phyloP scores from a whole-genome alignment of 1,284 basidiomycete species.

The Takashimella tepidaria region DNA sequence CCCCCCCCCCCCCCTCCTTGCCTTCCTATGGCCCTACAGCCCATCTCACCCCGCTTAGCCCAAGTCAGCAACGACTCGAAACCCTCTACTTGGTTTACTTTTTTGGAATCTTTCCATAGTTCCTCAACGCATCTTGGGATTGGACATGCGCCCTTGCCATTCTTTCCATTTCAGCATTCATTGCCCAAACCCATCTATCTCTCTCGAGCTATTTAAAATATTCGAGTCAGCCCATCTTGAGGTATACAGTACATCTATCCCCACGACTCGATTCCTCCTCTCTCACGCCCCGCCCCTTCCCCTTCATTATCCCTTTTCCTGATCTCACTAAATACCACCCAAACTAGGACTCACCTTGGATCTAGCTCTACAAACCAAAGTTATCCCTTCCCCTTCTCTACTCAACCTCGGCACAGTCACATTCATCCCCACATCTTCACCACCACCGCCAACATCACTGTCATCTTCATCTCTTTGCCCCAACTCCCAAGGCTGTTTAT shows the following conservation, averaged over 20 bases:
- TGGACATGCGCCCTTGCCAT: constrained; percentile 30
- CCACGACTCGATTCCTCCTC: no score
- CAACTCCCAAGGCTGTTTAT: constrained; percentile 35
- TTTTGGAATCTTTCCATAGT: constrained; percentile 28
- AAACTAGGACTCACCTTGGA: constrained; percentile 46
- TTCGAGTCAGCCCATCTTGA: not conserved
- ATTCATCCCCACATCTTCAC: not conserved
- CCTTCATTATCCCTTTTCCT: not conserved
- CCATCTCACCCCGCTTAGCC: no score
- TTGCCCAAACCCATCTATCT: constrained; percentile 47
- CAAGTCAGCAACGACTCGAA: no score
- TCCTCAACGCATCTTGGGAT: constrained; percentile 28
- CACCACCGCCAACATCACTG: not conserved
- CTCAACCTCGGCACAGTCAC: constrained; percentile 27
- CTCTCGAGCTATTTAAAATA: constrained; percentile 38
- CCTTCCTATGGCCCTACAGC: not conserved
- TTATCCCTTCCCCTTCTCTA: constrained; percentile 19
- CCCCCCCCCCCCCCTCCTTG: not conserved
- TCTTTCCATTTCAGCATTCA: constrained; percentile 46
- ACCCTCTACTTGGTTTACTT: not conserved
- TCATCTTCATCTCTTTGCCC: constrained; percentile 10
- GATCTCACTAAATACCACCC: not conserved
- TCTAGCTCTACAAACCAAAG: constrained; percentile 41
- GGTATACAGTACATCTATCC: no score
- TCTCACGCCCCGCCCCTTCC: not conserved